Evolutionary conservation across 148 eudicot genomes (phyloP), one percentile per base, ranked within the genome.

Genomic region (Persicaria tinctoria): DNA sequence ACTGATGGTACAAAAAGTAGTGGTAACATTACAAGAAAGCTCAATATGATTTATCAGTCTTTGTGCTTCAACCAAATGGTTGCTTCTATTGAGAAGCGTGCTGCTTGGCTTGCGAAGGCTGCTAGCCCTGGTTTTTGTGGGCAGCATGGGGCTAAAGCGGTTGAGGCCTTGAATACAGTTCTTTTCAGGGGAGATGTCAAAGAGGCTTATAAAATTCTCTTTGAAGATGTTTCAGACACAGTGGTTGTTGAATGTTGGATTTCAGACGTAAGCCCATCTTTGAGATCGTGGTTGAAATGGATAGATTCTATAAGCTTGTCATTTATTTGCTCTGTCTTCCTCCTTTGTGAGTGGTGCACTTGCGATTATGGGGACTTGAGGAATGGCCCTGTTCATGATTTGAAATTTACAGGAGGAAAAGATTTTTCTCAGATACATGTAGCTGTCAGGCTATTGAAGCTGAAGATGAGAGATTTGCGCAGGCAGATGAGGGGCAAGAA

Each of bases 331-430:
- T 94, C 98, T 44, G 87, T 89, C 8, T 92, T 94, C 81, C 83
- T 94, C 74, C 86, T 94, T 77, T 94, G 96, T 71, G 98, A 94
- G 83, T 94, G 98, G 98, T 96, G 96, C 75, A 85, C 96, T 44
- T 94, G 97, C 82, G 93, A 90, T 80, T 91, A 88, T 56, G 82
- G 97, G 79, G 88, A 94, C 82, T 86, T 86, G 57, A 90, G 97
- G 71, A 77, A 80, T 69, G 80, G 80, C 66, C 88, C 83, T 8
- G 81, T 81, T 76, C 79, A 73, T 70, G 96, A 88, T 76, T 49
- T 90, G 59, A 91, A 89, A 76, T 94, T 90, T 74, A 86, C 90
- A 55, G 98, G 98, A 11, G 80, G 89, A 68, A 92, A 81, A 84
- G 98, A 94, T 82, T 85, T 89, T 82, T 90, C 98, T 68, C 92